phyloP scores from a whole-genome alignment of 345 rosid genomes.

The Jatropha curcas region DNA sequence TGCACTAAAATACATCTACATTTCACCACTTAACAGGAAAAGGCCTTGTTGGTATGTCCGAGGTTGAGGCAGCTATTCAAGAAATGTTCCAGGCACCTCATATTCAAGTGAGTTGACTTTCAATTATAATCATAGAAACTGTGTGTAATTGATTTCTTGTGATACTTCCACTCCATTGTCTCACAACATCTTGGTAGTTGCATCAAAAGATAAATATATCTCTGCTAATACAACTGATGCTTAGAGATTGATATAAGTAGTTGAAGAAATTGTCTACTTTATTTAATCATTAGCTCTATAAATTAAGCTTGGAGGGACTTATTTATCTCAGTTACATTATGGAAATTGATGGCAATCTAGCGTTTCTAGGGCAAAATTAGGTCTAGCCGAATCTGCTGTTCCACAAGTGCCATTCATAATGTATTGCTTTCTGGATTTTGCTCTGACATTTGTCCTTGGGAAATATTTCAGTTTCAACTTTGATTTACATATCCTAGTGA shows the following conservation, averaged over 20 bases:
- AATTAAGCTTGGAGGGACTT: not conserved
- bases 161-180: not conserved
- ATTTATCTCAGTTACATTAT: not conserved
- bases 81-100: constrained; percentile 99
- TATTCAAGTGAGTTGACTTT: constrained; percentile 65
- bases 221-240: not conserved
- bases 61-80: constrained; percentile 87
- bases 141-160: not conserved
- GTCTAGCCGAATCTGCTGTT: too few species aligned
- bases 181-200: not conserved
- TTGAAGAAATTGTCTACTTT: not conserved
- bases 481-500: not conserved
- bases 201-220: not conserved
- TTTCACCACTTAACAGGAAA: constrained; percentile 44
- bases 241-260: not conserved
- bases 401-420: not conserved
- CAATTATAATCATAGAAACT: not conserved
- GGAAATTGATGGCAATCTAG: not conserved
- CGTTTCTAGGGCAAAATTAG: not conserved
- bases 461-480: not conserved
- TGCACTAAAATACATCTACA: constrained; percentile 13
- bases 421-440: not conserved
- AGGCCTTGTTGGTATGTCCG: constrained; percentile 66
- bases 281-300: too few species aligned
- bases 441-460: not conserved